A percentile compares a stretch with the other conserved stretches of the same genome.
phyloP scores from a whole-genome alignment of 805 yeast species.

The Ogataea thermomethanolica region DNA sequence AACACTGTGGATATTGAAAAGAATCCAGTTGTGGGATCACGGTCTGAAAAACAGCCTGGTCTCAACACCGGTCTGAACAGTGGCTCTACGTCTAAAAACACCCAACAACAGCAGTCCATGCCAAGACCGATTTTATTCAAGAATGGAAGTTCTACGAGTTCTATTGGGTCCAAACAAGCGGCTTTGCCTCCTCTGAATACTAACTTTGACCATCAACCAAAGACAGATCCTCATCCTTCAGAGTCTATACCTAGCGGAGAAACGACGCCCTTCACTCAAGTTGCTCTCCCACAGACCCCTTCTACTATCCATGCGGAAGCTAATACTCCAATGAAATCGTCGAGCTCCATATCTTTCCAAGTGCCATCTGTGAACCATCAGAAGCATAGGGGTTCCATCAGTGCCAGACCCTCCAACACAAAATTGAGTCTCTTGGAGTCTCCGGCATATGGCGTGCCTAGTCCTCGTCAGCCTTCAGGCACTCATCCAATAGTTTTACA shows the following conservation, averaged over 20 bases:
- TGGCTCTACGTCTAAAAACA: background rate
- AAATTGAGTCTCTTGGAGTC: conserved; percentile 25
- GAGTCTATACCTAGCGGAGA: conserved; percentile 1
- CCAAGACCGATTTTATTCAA: conserved; percentile 25
- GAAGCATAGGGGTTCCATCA: conserved; percentile 56
- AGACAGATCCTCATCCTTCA: background rate
- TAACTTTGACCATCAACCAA: conserved; percentile 5
- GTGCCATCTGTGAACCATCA: conserved; percentile 38
- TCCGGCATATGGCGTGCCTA: conserved; percentile 27
- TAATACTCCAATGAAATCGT: conserved; percentile 18
- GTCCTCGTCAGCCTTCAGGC: conserved; percentile 28
- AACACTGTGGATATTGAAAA: conserved; percentile 12
- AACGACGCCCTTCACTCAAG: conserved; percentile 1
- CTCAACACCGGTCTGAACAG: too few species aligned
- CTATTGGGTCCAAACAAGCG: conserved; percentile 14
- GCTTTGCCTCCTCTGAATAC: conserved; percentile 25
- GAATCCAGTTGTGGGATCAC: background rate
- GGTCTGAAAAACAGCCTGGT: background rate
- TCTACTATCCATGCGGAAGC: conserved; percentile 6
- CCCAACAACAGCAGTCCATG: conserved; percentile 1
- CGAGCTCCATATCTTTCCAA: conserved; percentile 43
- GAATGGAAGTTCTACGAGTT: conserved; percentile 13
- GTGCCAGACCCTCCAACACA: conserved; percentile 47
- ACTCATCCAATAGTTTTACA: conserved; percentile 10
- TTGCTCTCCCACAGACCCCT: background rate